Evolutionary conservation across 176 grass and related monocot genomes (phyloP).

Genomic region (Zizania latifolia): DNA sequence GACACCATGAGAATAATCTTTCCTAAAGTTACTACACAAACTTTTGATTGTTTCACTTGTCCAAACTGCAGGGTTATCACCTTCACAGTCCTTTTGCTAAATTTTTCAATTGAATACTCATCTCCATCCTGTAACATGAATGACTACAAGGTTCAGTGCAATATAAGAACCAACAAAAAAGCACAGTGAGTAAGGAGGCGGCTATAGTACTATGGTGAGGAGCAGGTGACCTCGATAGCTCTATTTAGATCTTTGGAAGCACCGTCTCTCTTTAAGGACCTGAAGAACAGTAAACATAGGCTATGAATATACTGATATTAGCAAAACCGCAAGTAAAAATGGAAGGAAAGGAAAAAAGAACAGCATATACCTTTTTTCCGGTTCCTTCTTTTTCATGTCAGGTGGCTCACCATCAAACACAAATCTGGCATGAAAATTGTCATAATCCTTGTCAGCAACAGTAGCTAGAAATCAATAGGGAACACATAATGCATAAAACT

Average conservation of each 20-base stretch:
- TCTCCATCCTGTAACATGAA: constrained; percentile 64
- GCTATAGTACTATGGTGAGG: neutral
- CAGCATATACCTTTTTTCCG: constrained; percentile 54
- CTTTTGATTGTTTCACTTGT: neutral
- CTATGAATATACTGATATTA: neutral
- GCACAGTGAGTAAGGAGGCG: neutral
- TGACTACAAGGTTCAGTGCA: constrained; percentile 20
- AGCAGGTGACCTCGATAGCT: constrained; percentile 68
- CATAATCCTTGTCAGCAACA: neutral
- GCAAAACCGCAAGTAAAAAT: constrained; percentile 17
- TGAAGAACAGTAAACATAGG: constrained; percentile 31
- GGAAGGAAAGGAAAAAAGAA: neutral
- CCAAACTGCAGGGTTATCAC: constrained; percentile 35
- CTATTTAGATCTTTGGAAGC: constrained; percentile 56
- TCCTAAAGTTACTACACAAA: neutral
- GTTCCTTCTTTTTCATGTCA: constrained; percentile 77
- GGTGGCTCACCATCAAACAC: constrained; percentile 96
- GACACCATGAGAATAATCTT: constrained; percentile 10
- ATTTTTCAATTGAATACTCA: constrained; percentile 70
- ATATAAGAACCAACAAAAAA: neutral
- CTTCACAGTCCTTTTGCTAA: constrained; percentile 91
- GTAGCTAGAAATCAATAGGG: constrained; percentile 13
- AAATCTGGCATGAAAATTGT: constrained; percentile 50
- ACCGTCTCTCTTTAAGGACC: constrained; percentile 68
- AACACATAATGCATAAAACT: constrained; percentile 21